These are phyloP conservation scores for Colletotrichum sp. DNA, from an alignment of 2,329 filamentous ascomycete genomes.

Conservation along the genomic window DNA sequence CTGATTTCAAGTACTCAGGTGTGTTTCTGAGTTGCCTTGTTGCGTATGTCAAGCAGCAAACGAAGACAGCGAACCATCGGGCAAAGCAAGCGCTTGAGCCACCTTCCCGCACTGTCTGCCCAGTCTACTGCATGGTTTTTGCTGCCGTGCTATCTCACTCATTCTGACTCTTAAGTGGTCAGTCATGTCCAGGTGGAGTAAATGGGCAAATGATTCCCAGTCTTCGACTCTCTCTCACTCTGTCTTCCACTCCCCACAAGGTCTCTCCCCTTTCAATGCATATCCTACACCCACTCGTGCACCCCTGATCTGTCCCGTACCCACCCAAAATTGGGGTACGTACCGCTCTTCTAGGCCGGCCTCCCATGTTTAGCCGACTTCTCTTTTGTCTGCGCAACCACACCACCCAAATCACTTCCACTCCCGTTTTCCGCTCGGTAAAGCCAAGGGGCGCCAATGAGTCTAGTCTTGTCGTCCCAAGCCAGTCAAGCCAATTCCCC, in stretches of 20 bases:
- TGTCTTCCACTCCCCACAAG: not conserved
- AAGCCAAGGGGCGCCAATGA: slow-evolving; percentile 7
- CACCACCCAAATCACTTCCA: not conserved
- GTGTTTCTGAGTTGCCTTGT: not conserved
- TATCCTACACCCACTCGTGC: not conserved
- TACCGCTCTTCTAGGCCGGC: not conserved
- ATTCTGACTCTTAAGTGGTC: not conserved
- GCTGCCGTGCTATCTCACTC: not conserved
- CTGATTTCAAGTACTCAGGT: not conserved
- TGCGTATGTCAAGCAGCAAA: not conserved
- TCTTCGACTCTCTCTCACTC: not conserved
- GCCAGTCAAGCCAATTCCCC: slow-evolving; percentile 1
- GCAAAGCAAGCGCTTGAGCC: not conserved
- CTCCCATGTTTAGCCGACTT: not conserved
- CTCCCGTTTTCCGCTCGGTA: slow-evolving; percentile 6
- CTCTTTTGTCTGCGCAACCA: not conserved
- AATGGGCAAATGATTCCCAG: not conserved
- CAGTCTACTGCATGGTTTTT: not conserved
- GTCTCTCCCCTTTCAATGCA: slow-evolving; percentile 12
- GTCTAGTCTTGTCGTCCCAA: not conserved
- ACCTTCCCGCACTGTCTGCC: not conserved
- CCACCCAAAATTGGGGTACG: not conserved
- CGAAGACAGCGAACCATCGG: not conserved
- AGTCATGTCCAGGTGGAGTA: not conserved
- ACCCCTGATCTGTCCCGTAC: slow-evolving; percentile 2